Evolutionary conservation across 495 filamentous ascomycete species (phyloP).

Genomic region (Xeromyces bisporus): DNA sequence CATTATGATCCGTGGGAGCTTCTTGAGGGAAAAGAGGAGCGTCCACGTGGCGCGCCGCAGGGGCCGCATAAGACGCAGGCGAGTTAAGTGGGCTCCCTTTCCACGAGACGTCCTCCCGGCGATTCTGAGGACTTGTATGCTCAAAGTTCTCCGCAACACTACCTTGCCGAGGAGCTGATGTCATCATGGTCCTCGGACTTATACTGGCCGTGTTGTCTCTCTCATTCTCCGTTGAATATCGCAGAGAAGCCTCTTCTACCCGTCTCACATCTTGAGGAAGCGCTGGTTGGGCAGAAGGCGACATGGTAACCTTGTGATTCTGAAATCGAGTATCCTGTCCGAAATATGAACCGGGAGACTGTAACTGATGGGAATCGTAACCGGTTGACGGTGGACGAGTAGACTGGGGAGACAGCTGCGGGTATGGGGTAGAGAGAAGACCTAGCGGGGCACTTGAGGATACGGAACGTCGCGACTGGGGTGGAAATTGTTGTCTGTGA

Average conservation of each 20-base stretch:
- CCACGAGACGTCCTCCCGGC: slow-evolving; percentile 13
- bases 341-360: slow-evolving; percentile 21
- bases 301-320: slow-evolving; percentile 10
- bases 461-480: slow-evolving; percentile 25
- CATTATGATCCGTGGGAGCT: slow-evolving; percentile 6
- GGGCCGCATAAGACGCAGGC: slow-evolving; percentile 4
- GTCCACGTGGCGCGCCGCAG: slow-evolving; percentile 11
- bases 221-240: slow-evolving; percentile 13
- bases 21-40: slow-evolving; percentile 15
- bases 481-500: slow-evolving; percentile 23
- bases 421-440: slow-evolving; percentile 20
- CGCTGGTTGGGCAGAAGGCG: slow-evolving; percentile 14
- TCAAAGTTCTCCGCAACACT: slow-evolving; percentile 9
- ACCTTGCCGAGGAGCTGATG: slow-evolving; percentile 14
- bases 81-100: slow-evolving; percentile 14
- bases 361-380: slow-evolving; percentile 17
- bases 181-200: slow-evolving; percentile 26
- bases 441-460: slow-evolving; percentile 33
- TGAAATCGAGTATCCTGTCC: slow-evolving; percentile 13
- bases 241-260: slow-evolving; percentile 13
- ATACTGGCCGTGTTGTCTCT: slow-evolving; percentile 25
- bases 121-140: slow-evolving; percentile 5
- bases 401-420: slow-evolving; percentile 21
- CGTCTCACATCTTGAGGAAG: slow-evolving; percentile 14
- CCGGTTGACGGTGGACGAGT: slow-evolving; percentile 19